Evolutionary conservation across 768 basidiomycete genomes (phyloP), one percentile per base, ranked within the genome.

Genomic region (Lentinula edodes): DNA sequence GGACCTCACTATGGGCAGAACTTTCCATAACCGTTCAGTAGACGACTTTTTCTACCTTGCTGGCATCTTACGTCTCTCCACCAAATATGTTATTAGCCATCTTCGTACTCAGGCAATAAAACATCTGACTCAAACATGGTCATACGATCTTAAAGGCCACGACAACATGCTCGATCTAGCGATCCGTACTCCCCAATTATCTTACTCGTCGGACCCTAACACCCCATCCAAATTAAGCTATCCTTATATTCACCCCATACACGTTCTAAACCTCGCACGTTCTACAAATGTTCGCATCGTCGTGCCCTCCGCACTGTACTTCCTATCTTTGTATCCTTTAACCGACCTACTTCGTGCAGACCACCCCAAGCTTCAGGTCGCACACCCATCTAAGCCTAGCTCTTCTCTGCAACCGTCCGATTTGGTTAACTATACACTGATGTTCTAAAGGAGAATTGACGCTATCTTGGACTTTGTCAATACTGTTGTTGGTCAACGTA

Each of bases 41-140:
- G 73, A 78, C n/a, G 82, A 85, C 63, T 86, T 86, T 68, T 80
- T 79, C 63, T 74, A 80, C 62, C 70, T 83, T n/a, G 80, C 83
- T 36, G 81, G 83, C 5, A 80, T 86, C 45, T 72, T 87, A 15
- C 83, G 85, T 18, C 72, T 87, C 12, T 68, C 84, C 10, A 84
- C 80, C 35, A 87, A 87, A 64, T 87, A 87, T 60, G 81, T 85
- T 66, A 79, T 86, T 38, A 66, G 71, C 6, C 75, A 78, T 54
- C 76, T 86, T 6, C 81, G 85, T n/a, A 66, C 67, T n/a, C 75
- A 81, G 62, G 81, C 80, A 39, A 80, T 86, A 58, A 72, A 72
- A 53, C 74, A 78, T 59, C 76, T 87, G 13, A 69, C 75, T 13
- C 68, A 76, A 60, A 82, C 78, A 1, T 87, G 85, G 85, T 71